Evolutionary conservation across 164 flowering plant species (phyloP), one percentile per base, ranked within the genome.

Genomic region (Chloranthus sessilifolius): DNA sequence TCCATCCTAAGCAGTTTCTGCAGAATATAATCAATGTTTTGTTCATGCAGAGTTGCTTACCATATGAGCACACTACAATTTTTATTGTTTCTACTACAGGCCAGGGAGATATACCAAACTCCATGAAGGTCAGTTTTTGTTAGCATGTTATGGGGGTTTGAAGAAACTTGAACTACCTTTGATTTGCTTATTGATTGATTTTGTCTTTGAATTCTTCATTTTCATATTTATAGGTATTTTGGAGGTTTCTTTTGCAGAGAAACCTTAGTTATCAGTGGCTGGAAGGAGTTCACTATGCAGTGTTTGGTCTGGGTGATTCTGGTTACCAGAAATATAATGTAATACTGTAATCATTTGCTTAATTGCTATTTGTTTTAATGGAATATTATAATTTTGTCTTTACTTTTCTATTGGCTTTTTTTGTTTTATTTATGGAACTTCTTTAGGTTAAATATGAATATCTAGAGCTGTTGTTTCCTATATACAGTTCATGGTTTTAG

Each of bases 241-340:
- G 97, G 97, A 89, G 60, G 72, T 84, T 66, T 66, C 83, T 89
- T 61, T 65, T 86, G 67, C 95, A 77, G 61, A 82, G 61, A 69
- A 72, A 70, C 66, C 71, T 94, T 17, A 40, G 73, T 43, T 53
- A 47, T 34, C 50, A 71, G 31, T 94, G 92, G 97, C 72, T 94
- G 52, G 61, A 68, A 54, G 81, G 88, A 60, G 78, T 89, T 50
- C 61, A 61, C 23, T 89, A 81, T 75, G 89, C 92, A 7, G 90
- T 89, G 21, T 94, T 94, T 76, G 99, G 99, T 47, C 65, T 94
- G 74, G 99, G 97, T 8, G 99, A 94, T 66, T 94, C 99, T 52
- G 74, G 90, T 40, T 89, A 94, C 72, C 86, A 86, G 62, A 89
- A 89, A 59, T 94, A 82, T 62, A 94, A 89, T 77, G 99, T 84